Conservation (phyloP, 163 green algal species). For the Chlamydomonas reinhardtii region DNA sequence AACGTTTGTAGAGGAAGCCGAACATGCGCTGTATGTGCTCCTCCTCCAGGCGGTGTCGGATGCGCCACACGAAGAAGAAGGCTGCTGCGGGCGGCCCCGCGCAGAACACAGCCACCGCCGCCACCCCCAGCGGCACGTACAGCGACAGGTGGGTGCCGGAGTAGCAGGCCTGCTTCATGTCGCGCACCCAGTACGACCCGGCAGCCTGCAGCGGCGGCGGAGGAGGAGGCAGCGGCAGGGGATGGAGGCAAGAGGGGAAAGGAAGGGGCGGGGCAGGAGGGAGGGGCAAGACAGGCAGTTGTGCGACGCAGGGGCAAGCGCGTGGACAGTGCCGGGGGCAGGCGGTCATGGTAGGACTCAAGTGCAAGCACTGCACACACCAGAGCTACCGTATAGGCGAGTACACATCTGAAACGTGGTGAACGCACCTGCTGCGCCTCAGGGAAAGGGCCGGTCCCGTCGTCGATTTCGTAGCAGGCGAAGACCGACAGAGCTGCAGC, state of each 20-base stretch:
- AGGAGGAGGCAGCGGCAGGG: background rate
- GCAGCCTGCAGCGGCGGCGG: background rate
- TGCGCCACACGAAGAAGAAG: slow-evolving; percentile 11
- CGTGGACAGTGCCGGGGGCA: too few relatives aligned
- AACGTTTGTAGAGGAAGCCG: slow-evolving; percentile 45
- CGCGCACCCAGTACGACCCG: slow-evolving; percentile 9
- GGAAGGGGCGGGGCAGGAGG: too few relatives aligned
- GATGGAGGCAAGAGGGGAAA: too few relatives aligned
- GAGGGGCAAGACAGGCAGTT: too few relatives aligned
- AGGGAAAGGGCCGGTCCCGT: background rate
- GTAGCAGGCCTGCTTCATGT: slow-evolving; percentile 39
- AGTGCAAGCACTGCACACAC: too few relatives aligned
- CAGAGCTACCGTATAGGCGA: too few relatives aligned
- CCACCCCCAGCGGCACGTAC: slow-evolving; percentile 20
- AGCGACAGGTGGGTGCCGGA: background rate
- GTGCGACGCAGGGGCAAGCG: too few relatives aligned
- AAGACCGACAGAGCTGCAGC: slow-evolving; percentile 29
- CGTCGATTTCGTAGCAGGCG: slow-evolving; percentile 18
- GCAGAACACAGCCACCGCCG: slow-evolving; percentile 19
- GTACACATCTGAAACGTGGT: too few relatives aligned
- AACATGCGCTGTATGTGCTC: slow-evolving; percentile 1
- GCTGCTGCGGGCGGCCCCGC: background rate
- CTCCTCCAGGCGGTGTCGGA: background rate
- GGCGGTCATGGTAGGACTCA: too few relatives aligned
- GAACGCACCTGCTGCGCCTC: background rate